Evolutionary conservation across 805 yeast genomes (phyloP).

Genomic region (Yarrowia phangngaensis): DNA sequence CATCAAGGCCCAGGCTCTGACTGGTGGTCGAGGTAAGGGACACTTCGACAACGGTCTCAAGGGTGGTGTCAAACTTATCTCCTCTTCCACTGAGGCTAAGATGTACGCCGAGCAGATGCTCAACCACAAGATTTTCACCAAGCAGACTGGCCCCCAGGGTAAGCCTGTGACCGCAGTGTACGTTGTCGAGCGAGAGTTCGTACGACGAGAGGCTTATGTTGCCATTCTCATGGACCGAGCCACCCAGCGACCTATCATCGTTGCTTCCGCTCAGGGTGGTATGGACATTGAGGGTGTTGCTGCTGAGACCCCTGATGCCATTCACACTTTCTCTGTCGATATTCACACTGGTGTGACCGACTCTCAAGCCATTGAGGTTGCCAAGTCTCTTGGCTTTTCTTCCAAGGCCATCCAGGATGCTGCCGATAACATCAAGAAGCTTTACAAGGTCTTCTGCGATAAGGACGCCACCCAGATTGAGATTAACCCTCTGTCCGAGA

Average conservation of each 20-base stretch:
- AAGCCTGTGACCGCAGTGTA: slow-evolving; percentile 95
- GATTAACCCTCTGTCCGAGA: slow-evolving; percentile 96
- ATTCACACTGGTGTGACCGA: slow-evolving; percentile 77
- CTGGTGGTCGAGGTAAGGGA: slow-evolving; percentile 99
- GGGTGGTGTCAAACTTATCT: slow-evolving; percentile 92
- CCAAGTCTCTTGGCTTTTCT: slow-evolving; percentile 78
- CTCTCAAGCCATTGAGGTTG: slow-evolving; percentile 68
- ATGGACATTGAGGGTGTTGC: slow-evolving; percentile 99
- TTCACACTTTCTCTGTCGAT: slow-evolving; percentile 79
- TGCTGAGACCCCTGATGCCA: slow-evolving; percentile 81
- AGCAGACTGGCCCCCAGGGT: slow-evolving; percentile 97
- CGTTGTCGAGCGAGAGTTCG: slow-evolving; percentile 91
- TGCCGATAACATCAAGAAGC: slow-evolving; percentile 77
- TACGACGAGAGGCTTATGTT: slow-evolving; percentile 89
- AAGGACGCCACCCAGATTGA: slow-evolving; percentile 97
- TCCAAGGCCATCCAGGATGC: slow-evolving; percentile 75
- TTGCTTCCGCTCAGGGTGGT: slow-evolving; percentile 98
- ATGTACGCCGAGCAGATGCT: slow-evolving; percentile 86
- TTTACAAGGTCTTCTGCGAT: slow-evolving; percentile 84
- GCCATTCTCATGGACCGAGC: slow-evolving; percentile 94
- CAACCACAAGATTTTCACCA: slow-evolving; percentile 88
- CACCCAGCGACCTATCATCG: slow-evolving; percentile 84
- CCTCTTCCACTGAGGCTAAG: slow-evolving; percentile 79
- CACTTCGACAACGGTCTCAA: slow-evolving; percentile 91
- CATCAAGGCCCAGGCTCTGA: slow-evolving; percentile 95